Evolutionary conservation across 345 rosid genomes (phyloP), one percentile per base, ranked within the genome.

Genomic region (Eucalyptus albens): DNA sequence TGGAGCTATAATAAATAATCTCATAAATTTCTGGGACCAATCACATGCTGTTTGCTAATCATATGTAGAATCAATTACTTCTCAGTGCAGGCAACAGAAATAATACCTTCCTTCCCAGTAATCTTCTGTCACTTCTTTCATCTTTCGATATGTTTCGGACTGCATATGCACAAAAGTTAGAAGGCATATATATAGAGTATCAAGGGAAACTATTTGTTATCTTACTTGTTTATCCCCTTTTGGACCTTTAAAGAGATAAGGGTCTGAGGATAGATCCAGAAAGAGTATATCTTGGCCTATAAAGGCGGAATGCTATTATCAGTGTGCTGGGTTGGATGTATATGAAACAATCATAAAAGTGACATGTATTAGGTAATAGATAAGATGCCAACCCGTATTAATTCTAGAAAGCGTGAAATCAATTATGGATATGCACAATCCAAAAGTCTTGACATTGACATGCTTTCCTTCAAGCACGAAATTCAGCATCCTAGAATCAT

Each of bases 371-470:
- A 29, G 33, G 86, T 22, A 87, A 69, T 45, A 87, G 85, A 24
- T 15, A 85, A 81, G 88, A 88, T 29, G 49, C 89, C 93, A 87
- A 96, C 99, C 99, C 5, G 98, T 96, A 86, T 96, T 96, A 87
- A 98, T 97, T 93, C 99, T 94, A 50, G 99, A 98, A 87, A 98
- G 96, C 19, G 99, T 98, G 90, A 97, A 98, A 92, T 98, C 99
- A 16, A 98, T 97, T 87, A 98, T 96, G 42, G 97, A 95, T 90
- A 95, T 90, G 12, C 88, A 90, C 88, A 98, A 55, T 60, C 99
- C 99, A 90, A 89, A 96, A 56, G 96, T 94, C 90, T 89, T 94
- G 50, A 95, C 67, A 81, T 87, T 51, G 56, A 94, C 89, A 53
- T 92, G 89, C 92, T 95, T 96, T 81, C 97, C 99, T 86, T 95